phyloP scores from a whole-genome alignment of 805 yeast genomes.

The Wickerhamomyces bovis region DNA sequence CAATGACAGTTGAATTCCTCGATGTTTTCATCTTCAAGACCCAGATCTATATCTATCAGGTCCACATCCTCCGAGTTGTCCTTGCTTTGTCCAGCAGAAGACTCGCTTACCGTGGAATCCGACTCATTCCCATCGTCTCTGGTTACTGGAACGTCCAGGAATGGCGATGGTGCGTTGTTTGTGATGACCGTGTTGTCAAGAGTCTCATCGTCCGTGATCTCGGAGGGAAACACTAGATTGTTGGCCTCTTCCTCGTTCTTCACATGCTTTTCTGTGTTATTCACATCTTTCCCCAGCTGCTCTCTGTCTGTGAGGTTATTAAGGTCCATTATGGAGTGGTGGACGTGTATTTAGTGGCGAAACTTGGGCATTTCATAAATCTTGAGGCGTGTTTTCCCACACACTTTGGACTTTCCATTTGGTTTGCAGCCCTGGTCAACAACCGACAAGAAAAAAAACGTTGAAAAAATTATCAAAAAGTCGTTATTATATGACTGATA shows the following conservation, averaged over 20 bases:
- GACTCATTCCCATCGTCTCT: not conserved
- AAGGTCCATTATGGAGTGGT: not conserved
- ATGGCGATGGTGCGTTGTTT: not conserved
- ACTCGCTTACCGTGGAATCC: not conserved
- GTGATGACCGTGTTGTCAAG: not conserved
- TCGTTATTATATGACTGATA: not conserved
- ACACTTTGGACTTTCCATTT: not conserved
- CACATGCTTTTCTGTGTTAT: not conserved
- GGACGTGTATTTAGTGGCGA: not conserved
- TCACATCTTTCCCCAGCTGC: not conserved
- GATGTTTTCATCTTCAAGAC: not conserved
- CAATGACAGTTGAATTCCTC: constrained; percentile 11
- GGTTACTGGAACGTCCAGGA: not conserved
- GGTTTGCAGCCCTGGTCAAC: not conserved
- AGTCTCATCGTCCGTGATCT: constrained; percentile 7
- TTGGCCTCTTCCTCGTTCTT: not conserved
- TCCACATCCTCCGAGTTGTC: constrained; percentile 3
- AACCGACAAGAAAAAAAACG: not conserved
- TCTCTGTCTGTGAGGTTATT: not conserved
- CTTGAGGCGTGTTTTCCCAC: not conserved
- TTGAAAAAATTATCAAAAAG: not conserved
- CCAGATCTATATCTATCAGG: not conserved
- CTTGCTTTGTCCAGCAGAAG: not conserved
- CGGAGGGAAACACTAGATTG: not conserved
- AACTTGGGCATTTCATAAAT: not conserved